phyloP scores from a whole-genome alignment of 257 asterid species.

The Solanum pinnatisectum region DNA sequence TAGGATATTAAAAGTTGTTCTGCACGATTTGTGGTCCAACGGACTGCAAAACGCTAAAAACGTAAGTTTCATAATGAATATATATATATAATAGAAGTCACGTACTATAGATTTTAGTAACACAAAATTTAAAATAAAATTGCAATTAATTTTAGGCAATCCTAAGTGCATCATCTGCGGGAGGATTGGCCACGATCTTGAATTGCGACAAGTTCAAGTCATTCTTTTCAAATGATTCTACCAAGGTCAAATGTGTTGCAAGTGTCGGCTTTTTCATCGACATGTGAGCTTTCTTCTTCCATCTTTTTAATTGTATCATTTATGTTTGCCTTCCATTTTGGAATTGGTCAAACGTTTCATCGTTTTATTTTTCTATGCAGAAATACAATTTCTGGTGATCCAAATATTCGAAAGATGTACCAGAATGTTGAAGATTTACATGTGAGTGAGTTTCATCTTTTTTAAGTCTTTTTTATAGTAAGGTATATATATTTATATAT shows the following conservation, averaged over 20 bases:
- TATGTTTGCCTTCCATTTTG: slow-evolving; percentile 21
- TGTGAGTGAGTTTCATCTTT: slow-evolving; percentile 19
- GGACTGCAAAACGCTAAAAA: not conserved
- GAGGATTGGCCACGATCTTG: not conserved
- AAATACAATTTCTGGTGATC: slow-evolving; percentile 54
- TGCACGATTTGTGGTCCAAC: not conserved
- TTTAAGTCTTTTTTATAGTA: not conserved
- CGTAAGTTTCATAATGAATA: not conserved
- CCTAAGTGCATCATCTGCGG: not conserved
- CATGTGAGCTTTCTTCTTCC: not conserved
- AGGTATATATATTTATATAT: too few relatives aligned
- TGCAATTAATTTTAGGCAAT: not conserved
- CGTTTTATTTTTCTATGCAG: slow-evolving; percentile 15
- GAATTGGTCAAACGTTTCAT: not conserved
- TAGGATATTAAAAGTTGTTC: not conserved
- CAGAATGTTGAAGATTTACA: slow-evolving; percentile 53
- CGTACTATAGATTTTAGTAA: not conserved
- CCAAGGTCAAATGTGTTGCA: not conserved
- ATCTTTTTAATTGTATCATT: not conserved
- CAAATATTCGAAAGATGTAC: slow-evolving; percentile 39
- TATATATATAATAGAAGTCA: not conserved
- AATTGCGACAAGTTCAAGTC: not conserved
- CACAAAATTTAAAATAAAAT: not conserved
- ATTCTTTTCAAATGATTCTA: not conserved
- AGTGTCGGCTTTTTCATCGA: not conserved